Evolutionary conservation across 2,329 filamentous ascomycete species (phyloP).

Genomic region (Cercospora sojina): DNA sequence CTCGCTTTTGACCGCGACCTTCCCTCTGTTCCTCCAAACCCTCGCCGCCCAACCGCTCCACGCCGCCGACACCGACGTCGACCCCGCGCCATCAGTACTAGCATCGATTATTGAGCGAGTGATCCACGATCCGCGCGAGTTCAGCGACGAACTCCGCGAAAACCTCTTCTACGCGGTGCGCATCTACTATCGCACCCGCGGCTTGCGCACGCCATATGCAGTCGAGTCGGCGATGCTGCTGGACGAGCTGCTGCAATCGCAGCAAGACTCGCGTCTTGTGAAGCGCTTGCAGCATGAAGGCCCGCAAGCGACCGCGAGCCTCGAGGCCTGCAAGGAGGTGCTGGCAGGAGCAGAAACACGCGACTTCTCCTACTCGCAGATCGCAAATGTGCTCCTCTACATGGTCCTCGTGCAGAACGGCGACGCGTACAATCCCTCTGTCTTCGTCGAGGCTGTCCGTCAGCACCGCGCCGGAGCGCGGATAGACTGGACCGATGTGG

Average conservation of each 20-base stretch:
- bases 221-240: conserved; percentile 70
- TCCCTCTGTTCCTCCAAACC: conserved; percentile 72
- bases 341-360: conserved; percentile 58
- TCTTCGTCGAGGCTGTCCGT: conserved; percentile 59
- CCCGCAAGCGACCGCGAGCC: conserved; percentile 69
- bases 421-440: conserved; percentile 66
- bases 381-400: conserved; percentile 75
- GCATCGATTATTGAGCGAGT: conserved; percentile 81
- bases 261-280: conserved; percentile 57
- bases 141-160: conserved; percentile 71
- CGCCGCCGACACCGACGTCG: conserved; percentile 60
- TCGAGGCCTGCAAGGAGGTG: conserved; percentile 66
- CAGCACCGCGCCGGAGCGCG: conserved; percentile 56
- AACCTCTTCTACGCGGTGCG: conserved; percentile 66
- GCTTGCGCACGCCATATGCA: conserved; percentile 66
- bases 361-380: conserved; percentile 75
- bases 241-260: conserved; percentile 62
- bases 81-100: conserved; percentile 68
- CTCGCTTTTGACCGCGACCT: conserved; percentile 80
- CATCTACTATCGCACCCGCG: conserved; percentile 65
- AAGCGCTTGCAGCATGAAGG: conserved; percentile 71
- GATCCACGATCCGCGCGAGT: conserved; percentile 80
- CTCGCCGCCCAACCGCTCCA: conserved; percentile 54
- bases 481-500: conserved; percentile 67
- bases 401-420: conserved; percentile 62